Percentiles rank a stretch among this genome's conserved stretches.
Evolutionary conservation across 352 stramenopile species (phyloP).

Genomic region (Phytopythium kandeliae): DNA sequence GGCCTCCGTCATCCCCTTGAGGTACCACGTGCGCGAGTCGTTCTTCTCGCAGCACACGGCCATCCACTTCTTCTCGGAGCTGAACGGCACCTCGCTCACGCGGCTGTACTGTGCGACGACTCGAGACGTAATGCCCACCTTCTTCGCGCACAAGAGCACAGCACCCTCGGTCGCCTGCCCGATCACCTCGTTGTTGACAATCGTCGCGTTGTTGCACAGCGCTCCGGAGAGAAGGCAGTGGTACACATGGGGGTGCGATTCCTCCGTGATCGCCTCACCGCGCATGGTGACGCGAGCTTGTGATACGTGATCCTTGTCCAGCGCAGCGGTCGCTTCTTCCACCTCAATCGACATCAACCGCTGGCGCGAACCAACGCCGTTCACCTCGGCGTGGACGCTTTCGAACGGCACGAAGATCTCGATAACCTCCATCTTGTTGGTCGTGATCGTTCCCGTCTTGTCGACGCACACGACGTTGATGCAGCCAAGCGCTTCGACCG

Average conservation of each 20-base stretch:
- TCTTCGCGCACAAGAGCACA: slow-evolving; percentile 59
- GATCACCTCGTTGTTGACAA: slow-evolving; percentile 68
- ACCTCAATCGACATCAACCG: slow-evolving; percentile 4
- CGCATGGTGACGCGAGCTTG: slow-evolving; percentile 46
- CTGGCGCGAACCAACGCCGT: slow-evolving; percentile 36
- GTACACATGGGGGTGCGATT: slow-evolving; percentile 60
- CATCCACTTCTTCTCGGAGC: slow-evolving; percentile 96
- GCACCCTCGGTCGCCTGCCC: slow-evolving; percentile 78
- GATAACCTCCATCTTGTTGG: slow-evolving; percentile 83
- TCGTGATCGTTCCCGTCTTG: slow-evolving; percentile 95
- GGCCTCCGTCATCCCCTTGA: slow-evolving; percentile 82
- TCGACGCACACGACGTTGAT: slow-evolving; percentile 92
- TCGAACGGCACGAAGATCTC: slow-evolving; percentile 81
- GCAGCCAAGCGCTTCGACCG: slow-evolving; percentile 81
- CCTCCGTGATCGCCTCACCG: slow-evolving; percentile 54
- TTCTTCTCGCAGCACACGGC: slow-evolving; percentile 83
- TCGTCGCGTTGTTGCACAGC: slow-evolving; percentile 73
- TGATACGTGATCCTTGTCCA: neutral
- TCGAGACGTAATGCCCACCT: slow-evolving; percentile 43
- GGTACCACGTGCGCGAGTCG: slow-evolving; percentile 52
- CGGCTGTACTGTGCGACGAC: slow-evolving; percentile 55
- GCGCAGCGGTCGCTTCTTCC: slow-evolving; percentile 5
- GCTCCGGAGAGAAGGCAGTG: slow-evolving; percentile 68
- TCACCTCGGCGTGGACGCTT: slow-evolving; percentile 62
- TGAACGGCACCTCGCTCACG: slow-evolving; percentile 93